phyloP scores from a whole-genome alignment of 2,329 filamentous ascomycete genomes.

The Colletotrichum graminicola region DNA sequence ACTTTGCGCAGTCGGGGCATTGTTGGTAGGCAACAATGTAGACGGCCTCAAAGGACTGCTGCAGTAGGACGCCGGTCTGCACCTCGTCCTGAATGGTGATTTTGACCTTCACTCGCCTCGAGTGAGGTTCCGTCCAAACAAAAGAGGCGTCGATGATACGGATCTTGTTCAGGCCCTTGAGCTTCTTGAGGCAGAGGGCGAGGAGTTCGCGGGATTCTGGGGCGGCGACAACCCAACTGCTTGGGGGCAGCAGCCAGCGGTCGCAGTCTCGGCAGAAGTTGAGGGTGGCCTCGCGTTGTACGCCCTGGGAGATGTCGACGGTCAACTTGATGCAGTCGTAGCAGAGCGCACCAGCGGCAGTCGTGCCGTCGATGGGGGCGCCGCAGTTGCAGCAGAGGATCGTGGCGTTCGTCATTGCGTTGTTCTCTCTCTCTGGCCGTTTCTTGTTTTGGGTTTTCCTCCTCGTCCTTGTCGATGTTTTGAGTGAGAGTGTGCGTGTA shows the following conservation, averaged over 20 bases:
- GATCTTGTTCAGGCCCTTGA: constrained; percentile 88
- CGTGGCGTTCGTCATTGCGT: constrained; percentile 39
- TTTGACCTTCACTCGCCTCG: constrained; percentile 91
- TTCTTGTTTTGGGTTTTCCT: background rate
- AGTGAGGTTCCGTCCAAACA: constrained; percentile 98
- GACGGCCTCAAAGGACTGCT: constrained; percentile 95
- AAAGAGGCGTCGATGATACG: constrained; percentile 96
- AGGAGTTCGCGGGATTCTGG: constrained; percentile 93
- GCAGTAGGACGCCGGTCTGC: constrained; percentile 75
- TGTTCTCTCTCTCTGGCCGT: constrained; percentile 6
- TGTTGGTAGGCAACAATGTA: constrained; percentile 93
- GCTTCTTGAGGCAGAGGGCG: constrained; percentile 88
- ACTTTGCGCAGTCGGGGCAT: constrained; percentile 95
- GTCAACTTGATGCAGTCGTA: constrained; percentile 96
- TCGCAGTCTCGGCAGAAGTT: constrained; percentile 97
- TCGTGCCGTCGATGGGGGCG: constrained; percentile 92
- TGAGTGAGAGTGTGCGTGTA: background rate
- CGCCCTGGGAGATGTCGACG: constrained; percentile 90
- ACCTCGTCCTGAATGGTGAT: constrained; percentile 87
- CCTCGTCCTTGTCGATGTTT: constrained; percentile 17
- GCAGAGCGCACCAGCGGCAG: constrained; percentile 87
- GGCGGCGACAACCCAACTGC: constrained; percentile 85
- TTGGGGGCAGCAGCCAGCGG: constrained; percentile 89
- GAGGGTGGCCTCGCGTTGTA: constrained; percentile 89
- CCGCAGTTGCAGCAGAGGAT: constrained; percentile 99